phyloP scores from a whole-genome alignment of 208 protist genomes.

The Endotrypanum monterogeii region DNA sequence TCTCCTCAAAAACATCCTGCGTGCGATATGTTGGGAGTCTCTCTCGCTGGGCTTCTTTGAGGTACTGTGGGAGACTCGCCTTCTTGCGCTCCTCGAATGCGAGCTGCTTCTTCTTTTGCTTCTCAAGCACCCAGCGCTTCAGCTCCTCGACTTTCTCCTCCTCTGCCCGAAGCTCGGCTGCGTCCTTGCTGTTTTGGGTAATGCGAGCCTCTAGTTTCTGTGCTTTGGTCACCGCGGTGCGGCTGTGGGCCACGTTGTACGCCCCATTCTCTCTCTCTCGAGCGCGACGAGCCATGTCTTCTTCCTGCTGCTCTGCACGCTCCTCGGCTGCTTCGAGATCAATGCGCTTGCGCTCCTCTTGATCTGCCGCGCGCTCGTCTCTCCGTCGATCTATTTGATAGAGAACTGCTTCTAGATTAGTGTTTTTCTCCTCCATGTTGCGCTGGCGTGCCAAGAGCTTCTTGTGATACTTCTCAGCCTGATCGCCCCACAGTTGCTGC shows the following conservation, averaged over 20 bases:
- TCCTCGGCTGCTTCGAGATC: conserved; percentile 65
- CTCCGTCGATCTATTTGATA: conserved; percentile 66
- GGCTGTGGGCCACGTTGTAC: conserved; percentile 52
- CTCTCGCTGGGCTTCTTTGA: conserved; percentile 14
- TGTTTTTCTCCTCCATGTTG: conserved; percentile 76
- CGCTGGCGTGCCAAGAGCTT: conserved; percentile 41
- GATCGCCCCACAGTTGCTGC: conserved; percentile 47
- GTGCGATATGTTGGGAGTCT: conserved; percentile 56
- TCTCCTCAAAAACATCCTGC: conserved; percentile 68
- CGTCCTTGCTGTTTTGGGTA: conserved; percentile 29
- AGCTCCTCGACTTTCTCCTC: conserved; percentile 42
- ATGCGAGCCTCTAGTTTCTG: conserved; percentile 53
- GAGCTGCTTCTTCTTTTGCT: conserved; percentile 42
- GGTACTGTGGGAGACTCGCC: conserved; percentile 35
- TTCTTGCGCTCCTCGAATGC: conserved; percentile 58
- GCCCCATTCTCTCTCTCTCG: conserved; percentile 38
- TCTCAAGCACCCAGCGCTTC: conserved; percentile 36
- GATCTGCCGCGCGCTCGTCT: conserved; percentile 38
- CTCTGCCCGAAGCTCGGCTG: conserved; percentile 34
- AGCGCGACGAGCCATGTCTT: conserved; percentile 27
- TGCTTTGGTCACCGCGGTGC: conserved; percentile 42
- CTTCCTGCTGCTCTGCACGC: conserved; percentile 51
- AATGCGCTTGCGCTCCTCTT: conserved; percentile 30
- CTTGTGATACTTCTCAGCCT: conserved; percentile 54
- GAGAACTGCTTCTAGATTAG: conserved; percentile 67